Base-by-base conservation (phyloP, 768 basidiomycete species). In the Bullera alba region DNA sequence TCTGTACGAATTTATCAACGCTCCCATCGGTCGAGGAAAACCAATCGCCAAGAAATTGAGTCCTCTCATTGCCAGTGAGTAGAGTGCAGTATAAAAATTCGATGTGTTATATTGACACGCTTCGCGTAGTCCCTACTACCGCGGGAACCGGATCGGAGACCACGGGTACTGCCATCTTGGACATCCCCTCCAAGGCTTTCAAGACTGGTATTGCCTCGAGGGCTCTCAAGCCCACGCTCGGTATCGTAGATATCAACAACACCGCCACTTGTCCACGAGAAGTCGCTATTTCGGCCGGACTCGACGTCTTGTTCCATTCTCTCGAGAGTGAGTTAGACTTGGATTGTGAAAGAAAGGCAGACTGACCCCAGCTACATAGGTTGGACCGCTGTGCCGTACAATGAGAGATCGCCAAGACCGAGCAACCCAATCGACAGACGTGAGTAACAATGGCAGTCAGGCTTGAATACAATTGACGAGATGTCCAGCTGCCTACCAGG, bases 181-280 rank as follows among this genome's bases (percentile, higher is more conserved):
- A 75, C 48, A 88, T 95, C 37, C 87, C 92, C 0, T 90, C 89
- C 0, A 81, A 79, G 61, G 81, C 84, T 4, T 95, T 96, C 80
- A 96, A 96, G 77, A 96, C 93, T 14, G 93, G 93, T 37, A 97
- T 97, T 59, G 85, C 93, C 0, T 90, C 79, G 65, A 82, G 92
- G 30, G 88, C 91, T 3, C 75, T 97, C 74, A 89, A 92, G 56
- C 93, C 93, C 0, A 79, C 83, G 1, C 77, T 97, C 21, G 93
- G 88, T 26, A 81, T 90, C 57, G 79, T 81, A 17, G 93, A 97
- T 65, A 85, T 89, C 1, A 78, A 82, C 57, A 95, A 93, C 75
- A 96, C 92, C 1, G 86, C 86, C 56, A 82, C 81, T 5, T 96
- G 93, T 70, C 87, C 93, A 2, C 83, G 82, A n/a, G 83, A 84